Conservation (phyloP, 1,139 yeast species). For the Protomyces macrosporus region DNA sequence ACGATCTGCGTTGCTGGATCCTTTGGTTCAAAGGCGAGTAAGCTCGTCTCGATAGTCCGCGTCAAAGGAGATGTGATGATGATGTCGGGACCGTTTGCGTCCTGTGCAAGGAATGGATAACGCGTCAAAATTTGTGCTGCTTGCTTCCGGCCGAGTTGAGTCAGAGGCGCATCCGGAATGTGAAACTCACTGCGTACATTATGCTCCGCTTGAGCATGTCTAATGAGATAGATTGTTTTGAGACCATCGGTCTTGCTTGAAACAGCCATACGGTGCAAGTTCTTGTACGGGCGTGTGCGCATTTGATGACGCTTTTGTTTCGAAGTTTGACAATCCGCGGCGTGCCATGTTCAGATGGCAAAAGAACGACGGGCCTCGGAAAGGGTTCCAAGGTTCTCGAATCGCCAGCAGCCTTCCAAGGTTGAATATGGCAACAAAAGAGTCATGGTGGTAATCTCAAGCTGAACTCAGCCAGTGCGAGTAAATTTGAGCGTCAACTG, state of each 20-base stretch:
- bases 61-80: constrained; percentile 31
- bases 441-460: no score
- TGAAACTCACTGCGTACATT: constrained; percentile 27
- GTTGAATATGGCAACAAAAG: no score
- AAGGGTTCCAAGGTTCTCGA: no score
- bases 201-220: constrained; percentile 35
- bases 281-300: no score
- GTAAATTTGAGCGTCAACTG: neutral
- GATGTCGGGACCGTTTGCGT: constrained; percentile 20
- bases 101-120: constrained; percentile 1
- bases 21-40: constrained; percentile 24
- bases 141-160: constrained; percentile 28
- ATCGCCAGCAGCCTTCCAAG: no score
- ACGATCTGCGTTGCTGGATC: neutral
- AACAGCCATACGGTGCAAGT: no score
- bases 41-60: constrained; percentile 29
- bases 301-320: no score
- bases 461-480: no score
- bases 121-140: constrained; percentile 12
- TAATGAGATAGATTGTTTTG: constrained; percentile 32
- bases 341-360: no score
- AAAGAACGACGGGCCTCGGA: no score
- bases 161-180: constrained; percentile 30
- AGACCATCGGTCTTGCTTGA: neutral
- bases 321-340: no score